These are phyloP conservation scores for Fusarium chuoi DNA, from an alignment of 2,329 filamentous ascomycete genomes.

Conservation along the genomic window DNA sequence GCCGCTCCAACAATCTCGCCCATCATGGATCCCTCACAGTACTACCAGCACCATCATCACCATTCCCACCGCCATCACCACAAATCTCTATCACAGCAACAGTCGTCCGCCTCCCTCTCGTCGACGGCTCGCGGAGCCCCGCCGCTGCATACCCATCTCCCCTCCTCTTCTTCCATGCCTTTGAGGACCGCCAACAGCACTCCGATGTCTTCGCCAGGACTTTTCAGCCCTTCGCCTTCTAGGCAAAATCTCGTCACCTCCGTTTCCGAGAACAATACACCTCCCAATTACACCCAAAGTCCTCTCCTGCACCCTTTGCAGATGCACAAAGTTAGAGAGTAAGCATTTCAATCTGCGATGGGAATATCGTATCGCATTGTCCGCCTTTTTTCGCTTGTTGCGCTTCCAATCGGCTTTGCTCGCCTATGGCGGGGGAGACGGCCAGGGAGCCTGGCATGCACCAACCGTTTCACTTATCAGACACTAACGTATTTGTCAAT, in stretches of 20 bases:
- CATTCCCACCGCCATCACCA: constrained; percentile 40
- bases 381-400: background rate
- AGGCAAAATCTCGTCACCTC: constrained; percentile 57
- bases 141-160: constrained; percentile 47
- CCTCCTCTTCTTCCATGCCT: constrained; percentile 53
- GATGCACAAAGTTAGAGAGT: constrained; percentile 80
- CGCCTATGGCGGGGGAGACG: constrained; percentile 15
- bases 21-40: constrained; percentile 45
- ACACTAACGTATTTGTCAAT: constrained; percentile 28
- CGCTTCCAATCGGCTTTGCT: constrained; percentile 5
- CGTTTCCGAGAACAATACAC: constrained; percentile 65
- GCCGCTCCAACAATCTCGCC: constrained; percentile 34
- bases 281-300: constrained; percentile 60
- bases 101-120: constrained; percentile 44
- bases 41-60: constrained; percentile 39
- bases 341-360: constrained; percentile 52
- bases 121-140: constrained; percentile 40
- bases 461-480: constrained; percentile 15
- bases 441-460: constrained; percentile 17
- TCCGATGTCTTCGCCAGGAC: constrained; percentile 68
- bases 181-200: constrained; percentile 65
- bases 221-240: constrained; percentile 65
- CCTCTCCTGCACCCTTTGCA: constrained; percentile 77
- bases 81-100: constrained; percentile 45
- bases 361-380: background rate